Base-by-base conservation (phyloP, 345 rosid genomes). In the Alliaria petiolata region DNA sequence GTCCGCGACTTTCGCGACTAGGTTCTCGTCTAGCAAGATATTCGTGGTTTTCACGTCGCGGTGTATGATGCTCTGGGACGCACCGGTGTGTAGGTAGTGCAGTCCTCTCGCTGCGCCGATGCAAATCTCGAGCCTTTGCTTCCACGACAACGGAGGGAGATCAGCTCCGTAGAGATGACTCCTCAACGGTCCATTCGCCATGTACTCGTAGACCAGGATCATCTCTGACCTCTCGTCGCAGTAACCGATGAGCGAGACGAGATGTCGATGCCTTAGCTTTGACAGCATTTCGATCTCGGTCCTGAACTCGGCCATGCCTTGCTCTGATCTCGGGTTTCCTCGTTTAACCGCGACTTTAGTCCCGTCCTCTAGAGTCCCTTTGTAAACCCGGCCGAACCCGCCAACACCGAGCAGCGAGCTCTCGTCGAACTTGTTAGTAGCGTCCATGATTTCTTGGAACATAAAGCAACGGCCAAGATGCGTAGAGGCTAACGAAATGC, bases 251-350 rank as follows among this genome's bases (percentile, higher is more conserved):
- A 95, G 91, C 53, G 99, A 95, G 61, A 95, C 99, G 17, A 95
- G 91, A 70, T 95, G 99, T 58, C 98, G 85, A 64, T 95, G 99
- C 33, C 99, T 87, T 42, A 95, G 97, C 78, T 95, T 95, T 0
- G 99, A 95, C 15, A 95, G 47, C 99, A 95, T 95, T 69, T 92
- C 98, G 2, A 95, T 95, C 83, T 95, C 99, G 0, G 99, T 95
- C 67, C 97, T 83, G 77, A 95, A 95, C 82, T 95, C 99, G 28
- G 98, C 96, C 68, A 92, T 87, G 54, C 99, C 99, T 83, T 95
- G 99, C 53, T 95, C 99, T 0, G 99, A 95, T 78, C 97, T 81
- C n/a, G 99, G 97, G 70, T 95, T 95, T 16, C 99, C 99, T 87
- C 99, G 79, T 79, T 95, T 95, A 45, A 95, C 98, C 11, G 99